Evolutionary conservation across 139 green algal species (phyloP), one percentile per base, ranked within the genome.

Genomic region (Micractinium conductrix): DNA sequence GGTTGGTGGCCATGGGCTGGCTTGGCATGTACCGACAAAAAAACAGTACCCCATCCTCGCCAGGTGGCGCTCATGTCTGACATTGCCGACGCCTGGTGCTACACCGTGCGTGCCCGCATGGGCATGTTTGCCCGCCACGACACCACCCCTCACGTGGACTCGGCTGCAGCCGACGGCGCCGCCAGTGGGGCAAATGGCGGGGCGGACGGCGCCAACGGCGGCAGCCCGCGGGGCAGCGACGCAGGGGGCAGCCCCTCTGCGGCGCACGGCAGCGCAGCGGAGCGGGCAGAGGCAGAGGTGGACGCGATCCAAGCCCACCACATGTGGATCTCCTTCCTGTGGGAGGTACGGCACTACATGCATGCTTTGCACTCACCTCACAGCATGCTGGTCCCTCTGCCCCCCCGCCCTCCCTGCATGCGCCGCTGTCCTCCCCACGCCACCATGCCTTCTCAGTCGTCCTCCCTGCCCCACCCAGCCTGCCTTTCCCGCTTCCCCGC

Each of bases 41-140:
- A n/a, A n/a, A n/a, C n/a, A n/a, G n/a, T n/a, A n/a, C 14, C 67
- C 35, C 19, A 55, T 55, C 4, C 10, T 40, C 2, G 89, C 44
- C 86, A 93, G 43, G 75, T 92, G 19, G 84, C 86, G 2, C 89
- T 98, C 16, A 83, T 95, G 30, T 81, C 67, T 4, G 87, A 91
- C 35, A 45, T 94, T 4, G 79, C 83, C 1, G 81, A 86, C n/a
- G 92, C 90, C 8, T 96, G 93, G 93, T 53, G 86, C 9, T 85
- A 45, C 70, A 94, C 89, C 0, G 78, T 91, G 0, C 85, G 93
- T 28, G 83, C 85, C 6, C 71, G 85, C 0, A 26, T 93, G 69
- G 94, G 94, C 17, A 87, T 97, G 14, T 97, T 96, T 79, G 79
- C 79, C 43, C 43, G 44, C 9, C 17, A 65, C 44, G 84, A 37